Base-by-base conservation (phyloP, 2,329 filamentous ascomycete species). In the Aspergillus pseudoterreus region DNA sequence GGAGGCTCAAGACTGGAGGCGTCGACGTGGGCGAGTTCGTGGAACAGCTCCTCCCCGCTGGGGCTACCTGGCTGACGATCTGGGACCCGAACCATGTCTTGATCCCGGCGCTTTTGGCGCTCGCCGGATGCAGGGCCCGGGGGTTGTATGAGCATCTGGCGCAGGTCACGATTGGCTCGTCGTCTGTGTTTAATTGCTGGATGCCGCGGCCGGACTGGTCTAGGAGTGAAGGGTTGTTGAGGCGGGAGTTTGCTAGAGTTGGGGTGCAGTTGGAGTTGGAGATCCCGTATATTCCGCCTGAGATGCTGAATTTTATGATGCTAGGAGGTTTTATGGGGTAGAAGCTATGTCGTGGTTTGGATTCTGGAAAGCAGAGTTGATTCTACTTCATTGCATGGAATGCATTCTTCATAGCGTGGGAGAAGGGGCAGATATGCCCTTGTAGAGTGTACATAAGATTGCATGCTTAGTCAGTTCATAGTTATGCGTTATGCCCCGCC, bases 21-120 rank as follows among this genome's bases (percentile, higher is more conserved):
- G 17, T 21, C 4, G 47, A 21, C 5, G 11, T 42, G 6, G 39
- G 6, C 1, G 39, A n/a, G 11, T 42, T 42, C 17, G 39, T 42
- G 15, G 39, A 11, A 30, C 44, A 47, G 32, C n/a, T 47, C 17
- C 21, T 47, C 8, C 44, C 44, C 3, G 14, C 30, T 4, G 44
- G 30, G 4, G 22, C 39, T 19, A 10, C n/a, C 5, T 3, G 4
- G 5, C 24, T 47, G 33, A 12, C 44, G 11, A 38, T 47, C 27
- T 47, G 44, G 44, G 21, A 21, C 12, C 44, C 44, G 27, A 36
- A 19, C 14, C 21, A 47, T 19, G 19, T 38, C 14, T 36, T 47
- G 44, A 47, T 47, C 21, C 44, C 44, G 30, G 44, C 32, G 6
- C 32, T 47, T 21, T 36, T 36, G 32, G 44, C 44, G 32, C 30